Percentiles rank a stretch among this genome's conserved stretches.
Conservation (phyloP, 2,329 filamentous ascomycete species). For the Aureobasidium sp. region DNA sequence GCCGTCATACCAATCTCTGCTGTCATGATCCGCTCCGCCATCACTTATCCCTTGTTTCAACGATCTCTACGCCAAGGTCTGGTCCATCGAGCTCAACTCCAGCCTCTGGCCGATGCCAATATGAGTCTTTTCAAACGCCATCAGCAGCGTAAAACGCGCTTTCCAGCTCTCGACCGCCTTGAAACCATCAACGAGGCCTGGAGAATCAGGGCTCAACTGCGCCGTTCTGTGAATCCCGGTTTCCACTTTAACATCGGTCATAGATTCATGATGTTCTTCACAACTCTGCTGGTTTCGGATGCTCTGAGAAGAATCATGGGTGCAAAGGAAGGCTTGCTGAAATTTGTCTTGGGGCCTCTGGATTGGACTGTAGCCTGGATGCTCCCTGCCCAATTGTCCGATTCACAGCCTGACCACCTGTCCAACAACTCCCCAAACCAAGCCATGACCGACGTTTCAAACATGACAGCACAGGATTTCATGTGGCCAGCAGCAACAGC, state of each 20-base stretch:
- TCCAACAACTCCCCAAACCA: too few relatives aligned
- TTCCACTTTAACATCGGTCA: too few relatives aligned
- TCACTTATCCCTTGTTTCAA: conserved; percentile 24
- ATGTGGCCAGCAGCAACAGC: too few relatives aligned
- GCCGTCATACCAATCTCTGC: conserved; percentile 26
- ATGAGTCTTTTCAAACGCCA: neutral
- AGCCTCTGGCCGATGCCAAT: conserved; percentile 2
- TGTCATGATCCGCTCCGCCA: conserved; percentile 24
- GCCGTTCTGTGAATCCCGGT: too few relatives aligned
- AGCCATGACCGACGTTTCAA: too few relatives aligned
- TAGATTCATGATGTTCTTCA: neutral
- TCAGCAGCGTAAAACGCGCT: too few relatives aligned
- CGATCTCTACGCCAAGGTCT: neutral
- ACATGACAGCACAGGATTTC: too few relatives aligned
- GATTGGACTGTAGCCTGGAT: conserved; percentile 9
- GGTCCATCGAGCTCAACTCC: neutral
- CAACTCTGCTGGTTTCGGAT: conserved; percentile 1
- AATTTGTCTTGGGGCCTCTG: conserved; percentile 2
- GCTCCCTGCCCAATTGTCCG: too few relatives aligned
- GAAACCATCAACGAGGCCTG: too few relatives aligned
- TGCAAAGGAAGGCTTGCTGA: conserved; percentile 7
- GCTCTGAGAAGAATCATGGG: conserved; percentile 1
- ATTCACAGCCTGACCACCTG: too few relatives aligned
- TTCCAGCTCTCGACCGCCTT: neutral
- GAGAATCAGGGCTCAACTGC: too few relatives aligned